Conservation (phyloP, 2,329 filamentous ascomycete genomes). For the Penicillium crustosum region DNA sequence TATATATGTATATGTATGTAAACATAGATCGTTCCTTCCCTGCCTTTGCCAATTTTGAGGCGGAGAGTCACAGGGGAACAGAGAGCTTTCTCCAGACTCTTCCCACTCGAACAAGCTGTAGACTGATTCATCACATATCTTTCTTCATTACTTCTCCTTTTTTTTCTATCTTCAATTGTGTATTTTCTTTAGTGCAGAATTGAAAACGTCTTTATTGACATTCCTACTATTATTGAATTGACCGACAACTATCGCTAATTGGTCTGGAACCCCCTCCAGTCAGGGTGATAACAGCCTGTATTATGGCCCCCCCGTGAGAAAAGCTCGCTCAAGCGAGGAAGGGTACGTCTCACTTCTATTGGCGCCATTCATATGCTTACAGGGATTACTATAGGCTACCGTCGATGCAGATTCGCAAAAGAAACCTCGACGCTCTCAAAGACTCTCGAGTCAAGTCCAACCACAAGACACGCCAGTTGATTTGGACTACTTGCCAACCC, state of each 20-base stretch:
- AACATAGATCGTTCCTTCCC: background rate
- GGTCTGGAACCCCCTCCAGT: conserved; percentile 15
- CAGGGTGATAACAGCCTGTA: conserved; percentile 10
- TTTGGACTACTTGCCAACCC: conserved; percentile 74
- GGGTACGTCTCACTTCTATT: conserved; percentile 54
- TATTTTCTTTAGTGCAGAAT: background rate
- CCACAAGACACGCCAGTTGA: conserved; percentile 60
- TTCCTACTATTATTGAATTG: background rate
- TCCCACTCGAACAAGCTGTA: background rate
- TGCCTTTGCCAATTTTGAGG: background rate
- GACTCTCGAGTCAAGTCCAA: conserved; percentile 61
- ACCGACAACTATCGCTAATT: conserved; percentile 13
- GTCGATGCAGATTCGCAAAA: conserved; percentile 64
- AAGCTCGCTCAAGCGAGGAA: conserved; percentile 79
- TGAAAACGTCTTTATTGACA: background rate
- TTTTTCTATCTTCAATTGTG: background rate
- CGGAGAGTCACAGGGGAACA: background rate
- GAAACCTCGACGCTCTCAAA: conserved; percentile 78
- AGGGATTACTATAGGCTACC: conserved; percentile 57
- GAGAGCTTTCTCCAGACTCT: conserved; percentile 3
- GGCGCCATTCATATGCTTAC: conserved; percentile 23
- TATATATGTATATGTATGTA: background rate
- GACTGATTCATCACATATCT: background rate
- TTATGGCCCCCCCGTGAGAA: conserved; percentile 62
- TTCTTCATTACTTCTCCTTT: background rate